These are phyloP conservation scores for Punica granatum DNA, from an alignment of 345 rosid species.

Conservation along the genomic window DNA sequence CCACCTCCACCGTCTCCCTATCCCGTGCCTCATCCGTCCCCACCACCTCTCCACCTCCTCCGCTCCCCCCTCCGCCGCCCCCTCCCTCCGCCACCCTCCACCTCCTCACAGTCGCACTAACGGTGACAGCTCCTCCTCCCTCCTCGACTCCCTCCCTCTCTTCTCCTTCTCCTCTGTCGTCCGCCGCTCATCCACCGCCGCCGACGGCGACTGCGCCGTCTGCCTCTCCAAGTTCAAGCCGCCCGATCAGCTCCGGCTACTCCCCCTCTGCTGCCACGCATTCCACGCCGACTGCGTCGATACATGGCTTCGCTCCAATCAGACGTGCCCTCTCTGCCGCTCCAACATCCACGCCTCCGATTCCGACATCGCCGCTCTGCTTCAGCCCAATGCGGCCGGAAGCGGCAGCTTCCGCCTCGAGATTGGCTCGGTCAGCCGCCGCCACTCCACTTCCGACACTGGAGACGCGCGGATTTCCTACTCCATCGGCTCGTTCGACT, in stretches of 20 bases:
- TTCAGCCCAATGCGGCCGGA: slow-evolving; percentile 13
- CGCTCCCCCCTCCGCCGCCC: slow-evolving; percentile 16
- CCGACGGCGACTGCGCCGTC: slow-evolving; percentile 67
- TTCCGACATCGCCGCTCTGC: slow-evolving; percentile 41
- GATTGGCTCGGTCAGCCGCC: slow-evolving; percentile 83
- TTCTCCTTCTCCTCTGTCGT: slow-evolving; percentile 63
- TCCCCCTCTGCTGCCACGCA: slow-evolving; percentile 88
- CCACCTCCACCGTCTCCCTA: slow-evolving; percentile 49
- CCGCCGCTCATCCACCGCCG: slow-evolving; percentile 40
- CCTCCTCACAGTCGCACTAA: slow-evolving; percentile 4
- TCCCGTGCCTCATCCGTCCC: slow-evolving; percentile 48
- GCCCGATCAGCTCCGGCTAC: slow-evolving; percentile 72
- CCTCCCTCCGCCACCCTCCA: slow-evolving; percentile 10
- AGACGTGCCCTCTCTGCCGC: slow-evolving; percentile 89
- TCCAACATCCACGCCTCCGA: slow-evolving; percentile 63
- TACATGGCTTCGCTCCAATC: slow-evolving; percentile 64
- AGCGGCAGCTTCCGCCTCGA: slow-evolving; percentile 69
- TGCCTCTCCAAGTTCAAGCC: slow-evolving; percentile 72
- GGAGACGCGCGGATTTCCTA: slow-evolving; percentile 41
- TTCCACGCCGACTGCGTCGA: slow-evolving; percentile 78
- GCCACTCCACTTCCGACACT: slow-evolving; percentile 20
- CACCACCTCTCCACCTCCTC: slow-evolving; percentile 48
- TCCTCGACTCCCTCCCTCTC: slow-evolving; percentile 65
- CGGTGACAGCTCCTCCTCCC: slow-evolving; percentile 14
- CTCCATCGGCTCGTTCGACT: slow-evolving; percentile 81